phyloP scores from a whole-genome alignment of 1,139 yeast genomes.

The Pichia sp. region DNA sequence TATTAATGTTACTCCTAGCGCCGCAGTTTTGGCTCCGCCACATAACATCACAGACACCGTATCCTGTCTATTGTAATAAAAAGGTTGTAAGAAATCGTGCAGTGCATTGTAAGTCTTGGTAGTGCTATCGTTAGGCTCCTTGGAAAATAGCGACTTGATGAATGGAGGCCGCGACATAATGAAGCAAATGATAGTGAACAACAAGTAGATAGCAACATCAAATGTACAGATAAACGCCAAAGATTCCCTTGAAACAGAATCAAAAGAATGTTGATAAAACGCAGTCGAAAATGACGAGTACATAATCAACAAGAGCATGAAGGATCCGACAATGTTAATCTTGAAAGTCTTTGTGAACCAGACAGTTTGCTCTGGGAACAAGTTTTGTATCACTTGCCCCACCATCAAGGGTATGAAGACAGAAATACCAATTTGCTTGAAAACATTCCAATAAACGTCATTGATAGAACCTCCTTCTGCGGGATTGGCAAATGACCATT shows the following conservation, averaged over 20 bases:
- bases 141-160: constrained; percentile 33
- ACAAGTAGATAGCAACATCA: constrained; percentile 68
- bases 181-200: constrained; percentile 61
- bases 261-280: constrained; percentile 72
- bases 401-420: constrained; percentile 80
- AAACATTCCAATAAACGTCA: constrained; percentile 61
- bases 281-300: constrained; percentile 86
- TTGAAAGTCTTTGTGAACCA: constrained; percentile 53
- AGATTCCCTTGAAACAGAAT: constrained; percentile 49
- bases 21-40: constrained; percentile 92
- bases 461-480: constrained; percentile 48
- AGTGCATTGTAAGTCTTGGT: constrained; percentile 33
- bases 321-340: constrained; percentile 65
- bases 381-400: constrained; percentile 76
- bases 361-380: constrained; percentile 57
- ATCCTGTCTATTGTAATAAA: constrained; percentile 62
- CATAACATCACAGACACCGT: constrained; percentile 77
- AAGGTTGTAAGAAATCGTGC: constrained; percentile 49
- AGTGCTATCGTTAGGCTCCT: constrained; percentile 39
- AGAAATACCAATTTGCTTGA: constrained; percentile 80
- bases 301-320: constrained; percentile 73
- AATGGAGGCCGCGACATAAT: constrained; percentile 55
- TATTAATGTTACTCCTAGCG: constrained; percentile 76
- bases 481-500: constrained; percentile 81
- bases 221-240: constrained; percentile 73